A percentile compares a stretch with the other conserved stretches of the same genome.
phyloP scores from a whole-genome alignment of 2,329 filamentous ascomycete species.

The Talaromyces sp. region DNA sequence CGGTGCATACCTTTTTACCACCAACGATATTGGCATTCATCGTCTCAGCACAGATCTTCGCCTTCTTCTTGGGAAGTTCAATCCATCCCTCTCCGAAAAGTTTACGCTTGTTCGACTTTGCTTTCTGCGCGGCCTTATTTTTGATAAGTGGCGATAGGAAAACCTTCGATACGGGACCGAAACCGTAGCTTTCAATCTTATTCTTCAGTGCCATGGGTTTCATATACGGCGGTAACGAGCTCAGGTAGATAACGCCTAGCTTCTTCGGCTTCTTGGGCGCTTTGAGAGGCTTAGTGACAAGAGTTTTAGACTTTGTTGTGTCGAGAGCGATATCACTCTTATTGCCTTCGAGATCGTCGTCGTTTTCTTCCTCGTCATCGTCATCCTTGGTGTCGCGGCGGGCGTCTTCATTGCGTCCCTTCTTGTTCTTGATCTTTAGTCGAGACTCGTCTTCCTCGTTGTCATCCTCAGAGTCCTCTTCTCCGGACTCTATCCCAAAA shows the following conservation, averaged over 20 bases:
- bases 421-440: slow-evolving; percentile 19
- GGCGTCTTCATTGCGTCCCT: slow-evolving; percentile 4
- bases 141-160: slow-evolving; percentile 45
- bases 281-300: slow-evolving; percentile 9
- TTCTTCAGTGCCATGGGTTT: slow-evolving; percentile 50
- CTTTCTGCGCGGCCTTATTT: slow-evolving; percentile 21
- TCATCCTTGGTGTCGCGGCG: slow-evolving; percentile 18
- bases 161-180: slow-evolving; percentile 46
- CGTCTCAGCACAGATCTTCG: slow-evolving; percentile 49
- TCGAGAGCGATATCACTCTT: slow-evolving; percentile 19
- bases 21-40: slow-evolving; percentile 49
- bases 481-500: slow-evolving; percentile 51
- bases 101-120: slow-evolving; percentile 45
- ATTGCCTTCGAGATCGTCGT: slow-evolving; percentile 6
- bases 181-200: slow-evolving; percentile 44
- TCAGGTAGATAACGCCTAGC: slow-evolving; percentile 24
- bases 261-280: slow-evolving; percentile 10
- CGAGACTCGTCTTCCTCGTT: slow-evolving; percentile 11
- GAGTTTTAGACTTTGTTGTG: slow-evolving; percentile 21
- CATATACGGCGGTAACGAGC: slow-evolving; percentile 51
- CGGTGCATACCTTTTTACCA: slow-evolving; percentile 21
- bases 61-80: slow-evolving; percentile 49
- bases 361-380: slow-evolving; percentile 11
- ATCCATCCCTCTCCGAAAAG: slow-evolving; percentile 52
- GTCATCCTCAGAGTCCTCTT: slow-evolving; percentile 36